Percentiles rank a stretch among this genome's conserved stretches.
Conservation (phyloP, 768 basidiomycete species). For the Suillus cothurnatus region DNA sequence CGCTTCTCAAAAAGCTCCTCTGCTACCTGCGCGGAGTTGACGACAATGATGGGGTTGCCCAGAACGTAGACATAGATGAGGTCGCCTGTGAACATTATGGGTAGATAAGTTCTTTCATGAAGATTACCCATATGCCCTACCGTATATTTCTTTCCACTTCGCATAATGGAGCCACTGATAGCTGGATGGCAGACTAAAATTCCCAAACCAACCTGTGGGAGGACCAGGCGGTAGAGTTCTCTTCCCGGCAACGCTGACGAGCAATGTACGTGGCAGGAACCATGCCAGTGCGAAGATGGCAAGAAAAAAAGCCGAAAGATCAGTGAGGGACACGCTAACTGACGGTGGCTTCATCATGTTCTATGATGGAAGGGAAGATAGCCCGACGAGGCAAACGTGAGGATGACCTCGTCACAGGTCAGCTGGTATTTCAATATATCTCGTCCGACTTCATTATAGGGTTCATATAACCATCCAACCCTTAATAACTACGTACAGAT, state of each 20-base stretch:
- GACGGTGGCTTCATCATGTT: constrained; percentile 7
- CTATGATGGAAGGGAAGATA: background rate
- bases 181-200: constrained; percentile 33
- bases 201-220: constrained; percentile 38
- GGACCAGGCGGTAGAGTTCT: constrained; percentile 44
- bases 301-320: constrained; percentile 5
- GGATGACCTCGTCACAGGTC: background rate
- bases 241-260: constrained; percentile 5
- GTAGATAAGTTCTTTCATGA: background rate
- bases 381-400: background rate
- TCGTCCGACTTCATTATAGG: background rate
- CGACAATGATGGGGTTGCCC: constrained; percentile 48
- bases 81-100: constrained; percentile 38
- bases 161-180: constrained; percentile 51
- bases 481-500: constrained; percentile 9
- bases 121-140: constrained; percentile 22
- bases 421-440: background rate
- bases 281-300: constrained; percentile 14
- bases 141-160: constrained; percentile 45
- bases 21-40: constrained; percentile 45
- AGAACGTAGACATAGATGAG: constrained; percentile 46
- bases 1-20: constrained; percentile 50
- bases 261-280: constrained; percentile 15
- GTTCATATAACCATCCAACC: background rate
- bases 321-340: background rate